Evolutionary conservation across 2,329 filamentous ascomycete species (phyloP).

Genomic region (Stachybotrys elegans): DNA sequence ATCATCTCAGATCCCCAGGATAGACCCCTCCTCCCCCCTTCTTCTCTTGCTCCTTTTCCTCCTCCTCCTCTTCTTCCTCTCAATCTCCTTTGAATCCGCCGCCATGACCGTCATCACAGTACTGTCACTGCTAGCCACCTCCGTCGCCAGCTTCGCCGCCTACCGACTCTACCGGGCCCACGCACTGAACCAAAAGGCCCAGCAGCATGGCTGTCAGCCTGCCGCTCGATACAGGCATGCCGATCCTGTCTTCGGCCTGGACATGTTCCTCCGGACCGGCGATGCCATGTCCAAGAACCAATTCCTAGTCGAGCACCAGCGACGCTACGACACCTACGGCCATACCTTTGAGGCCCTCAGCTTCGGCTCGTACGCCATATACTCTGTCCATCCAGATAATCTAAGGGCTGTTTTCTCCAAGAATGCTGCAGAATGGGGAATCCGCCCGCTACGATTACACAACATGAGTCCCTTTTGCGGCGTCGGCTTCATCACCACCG

Average conservation of each 20-base stretch:
- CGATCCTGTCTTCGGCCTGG: constrained; percentile 3
- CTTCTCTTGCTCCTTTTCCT: no score
- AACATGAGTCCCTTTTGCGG: constrained; percentile 1
- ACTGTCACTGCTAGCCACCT: neutral
- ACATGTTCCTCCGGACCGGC: constrained; percentile 4
- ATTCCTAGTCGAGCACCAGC: constrained; percentile 4
- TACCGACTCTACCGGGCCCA: constrained; percentile 2
- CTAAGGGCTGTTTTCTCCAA: neutral
- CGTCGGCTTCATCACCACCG: constrained; percentile 1
- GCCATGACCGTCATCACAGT: neutral
- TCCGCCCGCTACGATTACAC: neutral
- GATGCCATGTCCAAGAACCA: constrained; percentile 2
- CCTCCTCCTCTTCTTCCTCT: no score
- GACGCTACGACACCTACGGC: constrained; percentile 2
- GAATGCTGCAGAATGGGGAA: neutral
- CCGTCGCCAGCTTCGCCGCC: constrained; percentile 1
- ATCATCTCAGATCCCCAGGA: neutral
- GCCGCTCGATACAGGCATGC: constrained; percentile 1
- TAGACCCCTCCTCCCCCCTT: neutral
- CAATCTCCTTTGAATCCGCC: no score
- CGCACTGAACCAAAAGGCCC: neutral
- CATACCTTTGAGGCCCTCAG: constrained; percentile 1
- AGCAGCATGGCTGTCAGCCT: constrained; percentile 1
- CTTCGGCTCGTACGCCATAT: neutral
- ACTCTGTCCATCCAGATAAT: constrained; percentile 1